Conservation (phyloP, 768 basidiomycete species). For the Cubamyces lactineus region DNA sequence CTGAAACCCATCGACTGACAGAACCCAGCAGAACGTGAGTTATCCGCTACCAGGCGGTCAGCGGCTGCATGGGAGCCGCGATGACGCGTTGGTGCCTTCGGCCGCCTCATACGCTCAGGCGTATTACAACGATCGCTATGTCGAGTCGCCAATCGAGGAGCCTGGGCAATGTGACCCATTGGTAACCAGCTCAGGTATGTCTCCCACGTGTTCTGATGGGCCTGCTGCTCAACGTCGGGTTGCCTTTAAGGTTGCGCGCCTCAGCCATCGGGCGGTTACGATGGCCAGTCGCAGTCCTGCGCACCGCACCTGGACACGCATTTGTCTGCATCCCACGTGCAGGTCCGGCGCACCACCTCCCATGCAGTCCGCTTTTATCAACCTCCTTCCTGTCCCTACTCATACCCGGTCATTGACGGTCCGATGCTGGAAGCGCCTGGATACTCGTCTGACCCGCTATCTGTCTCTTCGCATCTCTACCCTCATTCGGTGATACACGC, state of each 20-base stretch:
- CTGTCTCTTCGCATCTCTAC: not conserved
- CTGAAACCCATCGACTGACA: not conserved
- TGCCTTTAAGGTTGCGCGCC: constrained; percentile 10
- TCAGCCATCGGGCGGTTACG: not conserved
- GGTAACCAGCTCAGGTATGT: constrained; percentile 10
- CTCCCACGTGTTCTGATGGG: not conserved
- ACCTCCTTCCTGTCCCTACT: constrained; percentile 15
- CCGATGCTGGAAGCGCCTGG: constrained; percentile 4
- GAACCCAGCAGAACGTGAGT: constrained; percentile 4
- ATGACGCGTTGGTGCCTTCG: not conserved
- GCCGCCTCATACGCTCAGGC: not conserved
- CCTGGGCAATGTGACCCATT: constrained; percentile 6
- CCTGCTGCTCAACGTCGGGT: not conserved
- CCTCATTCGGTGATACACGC: constrained; percentile 20
- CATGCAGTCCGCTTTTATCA: constrained; percentile 15
- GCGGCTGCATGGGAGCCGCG: not conserved
- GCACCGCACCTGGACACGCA: constrained; percentile 9
- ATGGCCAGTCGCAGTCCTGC: constrained; percentile 2
- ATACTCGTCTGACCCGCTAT: constrained; percentile 6
- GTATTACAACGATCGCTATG: constrained; percentile 15
- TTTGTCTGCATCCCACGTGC: not conserved
- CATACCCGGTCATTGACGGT: constrained; percentile 18
- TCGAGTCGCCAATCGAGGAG: constrained; percentile 18
- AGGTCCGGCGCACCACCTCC: not conserved
- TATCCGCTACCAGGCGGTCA: not conserved